Evolutionary conservation across 179 eudicot species (phyloP), one percentile per base, ranked within the genome.

Genomic region (Nepenthes alata): DNA sequence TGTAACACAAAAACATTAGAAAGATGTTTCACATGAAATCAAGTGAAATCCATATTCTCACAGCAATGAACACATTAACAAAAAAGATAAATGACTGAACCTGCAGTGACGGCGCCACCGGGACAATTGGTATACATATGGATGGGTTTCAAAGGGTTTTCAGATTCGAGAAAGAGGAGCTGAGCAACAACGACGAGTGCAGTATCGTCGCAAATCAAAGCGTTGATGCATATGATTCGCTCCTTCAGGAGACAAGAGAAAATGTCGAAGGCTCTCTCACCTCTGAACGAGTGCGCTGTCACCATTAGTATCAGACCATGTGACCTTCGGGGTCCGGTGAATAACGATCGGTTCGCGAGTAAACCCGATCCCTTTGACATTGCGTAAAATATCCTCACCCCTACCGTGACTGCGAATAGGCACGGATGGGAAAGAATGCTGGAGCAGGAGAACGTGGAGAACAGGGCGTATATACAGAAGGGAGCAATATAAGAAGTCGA

Each of bases 121-220:
- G 97, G 96, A 61, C 96, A 91, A 60, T 91, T 91, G 67, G 88
- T 79, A 59, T 91, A 91, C 96, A 91, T 88, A 69, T 91, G 53
- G 57, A 91, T 88, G 3, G 97, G 97, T 53, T 91, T 91, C 57
- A 91, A 79, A 0, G 96, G 94, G 71, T 91, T 88, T 53, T 88
- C 97, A 6, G 96, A 88, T 72, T 91, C 97, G 14, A 88, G 91
- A 44, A 76, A 91, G 55, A 91, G 93, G 6, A 91, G 83, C 76
- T 91, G 96, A 11, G 97, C 97, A 25, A 91, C 96, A 5, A 91
- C 97, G 39, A 88, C 94, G 59, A 88, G 97, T 1, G 97, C 78
- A 3, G 97, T 91, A 61, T 88, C 88, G 64, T 91, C 97, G 2
- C 81, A 67, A n/a, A 91, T 84, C 3, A 94, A 94, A 3, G 96